Base-by-base conservation (phyloP, 2,329 filamentous ascomycete species). In the Neurospora crassa region DNA sequence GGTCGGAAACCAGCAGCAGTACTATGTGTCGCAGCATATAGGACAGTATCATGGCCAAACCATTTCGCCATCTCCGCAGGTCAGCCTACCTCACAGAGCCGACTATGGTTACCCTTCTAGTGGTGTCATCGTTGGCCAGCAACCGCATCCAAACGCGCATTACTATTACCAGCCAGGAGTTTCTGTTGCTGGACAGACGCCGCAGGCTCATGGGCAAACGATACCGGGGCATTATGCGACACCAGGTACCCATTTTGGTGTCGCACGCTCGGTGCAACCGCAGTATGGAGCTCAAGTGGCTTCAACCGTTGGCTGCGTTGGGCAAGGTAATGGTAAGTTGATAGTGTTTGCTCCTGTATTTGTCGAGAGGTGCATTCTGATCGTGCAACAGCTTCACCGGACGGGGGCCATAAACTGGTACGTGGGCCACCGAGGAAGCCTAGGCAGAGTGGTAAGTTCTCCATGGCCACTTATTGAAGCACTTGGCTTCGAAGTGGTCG, bases 381-480 rank as follows among this genome's bases (percentile, higher is more conserved):
- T 67, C 40, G 16, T 14, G 40, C 41, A 20, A 40, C 40, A 74
- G 72, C 20, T 24, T 68, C 73, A n/a, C 75, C 76, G 67, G 78
- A 79, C 24, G 76, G 74, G 69, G 80, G 79, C 69, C 81, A 81
- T 40, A 83, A 81, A 16, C 77, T 84, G 59, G 85, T 87, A 37
- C 82, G 86, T 71, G 86, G 86, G 1, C 86, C 86, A 1, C 86
- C 86, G 2, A 80, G 85, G 72, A 88, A 88, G 73, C 86, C 88
- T 72, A 84, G 85, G 72, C 88, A 90, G 78, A 90, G 86, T 77
- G 88, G 88, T 90, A 80, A 80, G 86, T 78, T 40, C 37, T 18
- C 24, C 67, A 63, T 53, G n/a, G 18, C 16, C 20, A 40, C n/a
- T 40, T 40, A n/a, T 42, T 69, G 20, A 34, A 42, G 20, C 37